phyloP scores from a whole-genome alignment of 169 alveolate genomes.

The Plasmodium relictum region DNA sequence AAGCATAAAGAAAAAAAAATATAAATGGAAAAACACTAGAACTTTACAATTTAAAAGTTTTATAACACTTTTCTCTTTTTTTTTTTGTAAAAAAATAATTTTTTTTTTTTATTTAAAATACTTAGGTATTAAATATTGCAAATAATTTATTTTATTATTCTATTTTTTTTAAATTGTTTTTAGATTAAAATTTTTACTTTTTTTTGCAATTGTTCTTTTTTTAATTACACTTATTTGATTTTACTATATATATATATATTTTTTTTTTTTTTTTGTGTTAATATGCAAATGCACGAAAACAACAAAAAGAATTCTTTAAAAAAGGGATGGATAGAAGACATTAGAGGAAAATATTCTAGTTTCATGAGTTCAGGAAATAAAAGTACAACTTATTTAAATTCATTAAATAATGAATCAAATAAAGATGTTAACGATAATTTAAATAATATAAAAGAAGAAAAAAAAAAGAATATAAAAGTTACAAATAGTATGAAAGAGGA shows the following conservation, averaged over 20 bases:
- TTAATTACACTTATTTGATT: not conserved
- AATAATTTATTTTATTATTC: too few relatives aligned
- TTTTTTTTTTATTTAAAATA: too few relatives aligned
- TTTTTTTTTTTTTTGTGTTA: not conserved
- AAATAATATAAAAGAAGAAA: not conserved
- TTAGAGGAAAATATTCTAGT: conserved; percentile 16
- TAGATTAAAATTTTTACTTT: too few relatives aligned
- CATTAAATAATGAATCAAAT: not conserved
- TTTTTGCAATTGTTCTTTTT: too few relatives aligned
- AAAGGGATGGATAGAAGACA: conserved; percentile 17
- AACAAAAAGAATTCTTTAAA: conserved; percentile 3
- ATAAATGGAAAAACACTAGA: too few relatives aligned
- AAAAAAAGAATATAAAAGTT: not conserved
- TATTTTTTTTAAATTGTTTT: too few relatives aligned
- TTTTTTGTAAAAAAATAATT: too few relatives aligned
- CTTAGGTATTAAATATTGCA: too few relatives aligned
- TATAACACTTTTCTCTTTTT: too few relatives aligned
- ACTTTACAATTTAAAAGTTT: too few relatives aligned
- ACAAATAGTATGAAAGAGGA: not conserved
- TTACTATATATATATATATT: not conserved
- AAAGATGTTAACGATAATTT: too few relatives aligned
- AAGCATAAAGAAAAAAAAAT: too few relatives aligned
- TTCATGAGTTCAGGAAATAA: conserved; percentile 1
- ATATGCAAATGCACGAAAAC: conserved; percentile 14
- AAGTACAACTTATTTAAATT: not conserved